A percentile compares a stretch with the other conserved stretches of the same genome.
Evolutionary conservation across 345 rosid genomes (phyloP).

Genomic region (Acer saccharum): DNA sequence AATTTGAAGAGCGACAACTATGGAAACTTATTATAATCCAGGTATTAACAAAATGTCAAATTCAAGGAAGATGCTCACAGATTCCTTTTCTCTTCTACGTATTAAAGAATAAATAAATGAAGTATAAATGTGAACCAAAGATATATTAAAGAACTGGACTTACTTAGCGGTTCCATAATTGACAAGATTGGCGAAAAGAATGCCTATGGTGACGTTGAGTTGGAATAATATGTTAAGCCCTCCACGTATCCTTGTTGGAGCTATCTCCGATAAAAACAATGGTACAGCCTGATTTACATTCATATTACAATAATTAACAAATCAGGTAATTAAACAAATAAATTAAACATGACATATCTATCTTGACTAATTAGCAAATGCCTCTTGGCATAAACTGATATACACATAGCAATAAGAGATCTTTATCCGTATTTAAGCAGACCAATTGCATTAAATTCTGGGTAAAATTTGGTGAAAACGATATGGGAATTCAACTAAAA

Average conservation of each 20-base stretch:
- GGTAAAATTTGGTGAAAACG: not conserved
- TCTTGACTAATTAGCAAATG: not conserved
- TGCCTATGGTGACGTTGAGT: constrained; percentile 91
- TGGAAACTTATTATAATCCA: not conserved
- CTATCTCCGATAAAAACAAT: constrained; percentile 90
- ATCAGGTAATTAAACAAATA: not conserved
- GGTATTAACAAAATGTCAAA: constrained; percentile 7
- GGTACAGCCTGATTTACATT: constrained; percentile 72
- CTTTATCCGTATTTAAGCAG: not conserved
- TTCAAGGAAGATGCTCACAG: not conserved
- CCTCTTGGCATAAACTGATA: not conserved
- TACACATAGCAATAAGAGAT: not conserved
- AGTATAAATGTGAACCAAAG: not conserved
- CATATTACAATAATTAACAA: not conserved
- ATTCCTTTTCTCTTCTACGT: not conserved
- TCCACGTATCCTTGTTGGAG: constrained; percentile 93
- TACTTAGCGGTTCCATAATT: constrained; percentile 93
- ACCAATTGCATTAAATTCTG: not conserved
- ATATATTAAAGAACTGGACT: constrained; percentile 20
- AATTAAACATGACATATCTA: not conserved
- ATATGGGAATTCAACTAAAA: not conserved
- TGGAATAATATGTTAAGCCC: constrained; percentile 91
- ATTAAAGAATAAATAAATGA: not conserved
- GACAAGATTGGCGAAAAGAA: constrained; percentile 88
- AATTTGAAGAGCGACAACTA: not conserved